Evolutionary conservation across 108 stramenopile species (phyloP).

Genomic region (Nitzschia sp.): DNA sequence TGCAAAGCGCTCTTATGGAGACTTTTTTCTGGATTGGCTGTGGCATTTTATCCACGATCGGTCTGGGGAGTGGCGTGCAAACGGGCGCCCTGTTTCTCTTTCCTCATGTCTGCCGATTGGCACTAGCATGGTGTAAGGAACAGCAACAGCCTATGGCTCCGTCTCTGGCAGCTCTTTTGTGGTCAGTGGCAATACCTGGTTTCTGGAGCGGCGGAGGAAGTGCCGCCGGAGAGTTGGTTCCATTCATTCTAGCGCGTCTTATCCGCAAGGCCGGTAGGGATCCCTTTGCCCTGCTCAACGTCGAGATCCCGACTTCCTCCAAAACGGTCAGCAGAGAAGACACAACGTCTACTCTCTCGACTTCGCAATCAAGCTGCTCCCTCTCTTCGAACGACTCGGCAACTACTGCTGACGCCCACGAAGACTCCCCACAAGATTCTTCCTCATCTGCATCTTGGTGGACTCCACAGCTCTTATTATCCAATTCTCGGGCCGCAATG

Average conservation of each 20-base stretch:
- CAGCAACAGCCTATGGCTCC: neutral
- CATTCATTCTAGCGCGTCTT: constrained; percentile 1
- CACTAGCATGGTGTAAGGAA: constrained; percentile 1
- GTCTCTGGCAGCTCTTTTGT: constrained; percentile 12
- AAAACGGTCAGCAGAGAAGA: too few species aligned
- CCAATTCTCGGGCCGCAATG: constrained; percentile 3
- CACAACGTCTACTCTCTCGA: neutral
- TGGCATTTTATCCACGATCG: neutral
- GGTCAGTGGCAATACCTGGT: constrained; percentile 10
- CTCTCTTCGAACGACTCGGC: neutral
- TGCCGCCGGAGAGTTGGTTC: constrained; percentile 11
- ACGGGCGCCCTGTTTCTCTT: constrained; percentile 14
- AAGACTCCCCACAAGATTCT: too few species aligned
- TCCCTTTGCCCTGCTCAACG: constrained; percentile 3
- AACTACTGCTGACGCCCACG: too few species aligned
- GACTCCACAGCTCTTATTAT: constrained; percentile 6
- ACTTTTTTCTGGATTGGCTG: constrained; percentile 18
- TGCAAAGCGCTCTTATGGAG: neutral
- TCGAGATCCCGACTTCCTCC: too few species aligned
- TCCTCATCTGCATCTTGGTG: too few species aligned
- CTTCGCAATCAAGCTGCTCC: too few species aligned
- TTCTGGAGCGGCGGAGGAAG: constrained; percentile 16
- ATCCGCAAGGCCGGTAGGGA: constrained; percentile 2
- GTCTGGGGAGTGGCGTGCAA: constrained; percentile 13
- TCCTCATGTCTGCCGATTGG: constrained; percentile 5